phyloP scores from a whole-genome alignment of 352 stramenopile genomes.

The Phytophthora fragariae region DNA sequence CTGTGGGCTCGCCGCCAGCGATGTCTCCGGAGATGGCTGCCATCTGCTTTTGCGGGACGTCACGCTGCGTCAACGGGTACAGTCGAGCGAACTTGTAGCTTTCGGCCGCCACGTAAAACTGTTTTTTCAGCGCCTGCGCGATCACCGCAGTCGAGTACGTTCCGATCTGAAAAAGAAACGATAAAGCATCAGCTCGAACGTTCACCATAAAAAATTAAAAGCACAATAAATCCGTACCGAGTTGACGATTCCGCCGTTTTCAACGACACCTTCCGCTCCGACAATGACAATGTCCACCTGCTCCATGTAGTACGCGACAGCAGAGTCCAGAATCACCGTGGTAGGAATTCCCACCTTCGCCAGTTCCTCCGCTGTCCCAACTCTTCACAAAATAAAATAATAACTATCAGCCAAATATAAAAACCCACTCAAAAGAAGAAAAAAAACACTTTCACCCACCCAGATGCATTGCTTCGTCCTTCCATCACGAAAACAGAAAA shows the following conservation, averaged over 20 bases:
- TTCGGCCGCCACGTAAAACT: slow-evolving; percentile 98
- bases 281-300: slow-evolving; percentile 96
- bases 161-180: slow-evolving; percentile 73
- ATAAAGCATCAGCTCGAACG: neutral
- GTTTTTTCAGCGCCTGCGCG: slow-evolving; percentile 95
- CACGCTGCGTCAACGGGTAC: slow-evolving; percentile 97
- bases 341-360: slow-evolving; percentile 91
- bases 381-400: slow-evolving; percentile 30
- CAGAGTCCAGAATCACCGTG: slow-evolving; percentile 96
- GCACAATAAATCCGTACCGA: slow-evolving; percentile 68
- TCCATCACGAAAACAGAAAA: slow-evolving; percentile 96
- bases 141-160: slow-evolving; percentile 96
- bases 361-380: slow-evolving; percentile 85
- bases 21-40: slow-evolving; percentile 46
- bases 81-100: slow-evolving; percentile 99
- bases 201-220: neutral
- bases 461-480: slow-evolving; percentile 90
- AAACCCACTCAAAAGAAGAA: neutral
- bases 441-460: slow-evolving; percentile 52
- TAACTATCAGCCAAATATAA: slow-evolving; percentile 8
- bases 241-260: slow-evolving; percentile 98
- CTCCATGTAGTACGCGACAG: slow-evolving; percentile 97
- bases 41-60: slow-evolving; percentile 90
- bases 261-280: slow-evolving; percentile 96
- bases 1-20: slow-evolving; percentile 30